Base-by-base conservation (phyloP, 257 asterid genomes). In the Prunella vulgaris region DNA sequence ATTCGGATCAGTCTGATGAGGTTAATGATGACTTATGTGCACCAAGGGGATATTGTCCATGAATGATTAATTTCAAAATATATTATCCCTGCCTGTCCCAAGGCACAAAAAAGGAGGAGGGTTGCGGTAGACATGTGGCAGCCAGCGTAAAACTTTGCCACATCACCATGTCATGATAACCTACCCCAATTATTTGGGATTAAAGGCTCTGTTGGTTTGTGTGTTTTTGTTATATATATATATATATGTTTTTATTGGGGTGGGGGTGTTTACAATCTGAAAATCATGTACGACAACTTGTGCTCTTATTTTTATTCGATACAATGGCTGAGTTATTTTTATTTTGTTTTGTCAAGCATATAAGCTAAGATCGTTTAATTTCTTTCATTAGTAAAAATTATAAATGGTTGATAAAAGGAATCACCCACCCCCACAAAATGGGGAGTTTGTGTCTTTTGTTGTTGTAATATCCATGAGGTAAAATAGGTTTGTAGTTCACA, bases 401-500 rank as follows among this genome's bases (percentile, higher is more conserved):
- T 28, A 27, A 48, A 52, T 54, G 65, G 53, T 61, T 46, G 52
- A 60, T 15, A 62, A 38, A 68, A 52, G 40, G 21, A 37, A n/a
- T 25, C 13, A 2, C 18, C 2, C 42, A 14, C 69, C 58, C 57
- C 7, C 33, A 30, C 33, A 25, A 18, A 52, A 52, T 58, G 51
- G 51, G 58, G n/a, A n/a, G 14, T 54, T n/a, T 18, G 4, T 51
- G 37, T 52, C 21, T 2, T 65, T n/a, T 22, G 21, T 17, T 54
- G 42, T 42, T 69, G 40, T 56, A 60, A 49, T 42, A 53, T 17
- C 14, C 12, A 65, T 44, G 32, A 22, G 10, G 49, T 46, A 62
- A 46, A 7, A 48, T 80, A 46, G 42, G 17, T 69, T 61, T 75
- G 49, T 24, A 46, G 30, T 37, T 64, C 66, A 30, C 64, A 71